Base-by-base conservation (phyloP, 208 protist genomes). In the Crithidia fasciculata region DNA sequence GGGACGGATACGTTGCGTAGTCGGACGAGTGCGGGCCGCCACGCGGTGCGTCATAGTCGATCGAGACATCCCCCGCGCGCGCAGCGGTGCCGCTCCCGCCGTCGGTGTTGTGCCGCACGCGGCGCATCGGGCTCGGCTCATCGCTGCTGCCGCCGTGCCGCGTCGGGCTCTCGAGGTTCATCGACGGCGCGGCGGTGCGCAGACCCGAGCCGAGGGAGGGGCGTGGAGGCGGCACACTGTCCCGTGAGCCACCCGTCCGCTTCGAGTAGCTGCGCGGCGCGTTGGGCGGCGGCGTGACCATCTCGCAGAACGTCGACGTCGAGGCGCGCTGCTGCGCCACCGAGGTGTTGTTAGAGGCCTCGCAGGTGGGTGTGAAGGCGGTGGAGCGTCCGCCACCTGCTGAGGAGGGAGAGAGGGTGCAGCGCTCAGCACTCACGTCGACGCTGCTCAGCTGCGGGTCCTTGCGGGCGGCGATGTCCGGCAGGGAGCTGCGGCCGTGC, bases 181-280 rank as follows among this genome's bases (percentile, higher is more conserved):
- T 57, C 49, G 12, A 12, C 37, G 4, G 5, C 50, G 37, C 36
- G 4, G 45, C 28, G 5, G 62, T 43, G 49, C 62, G 62, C 36
- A 47, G 62, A 5, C 45, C 37, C 19, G 49, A 68, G 49, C 62
- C 62, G 49, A 57, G 19, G 2, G 45, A 56, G 12, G 62, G 50
- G n/a, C 47, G 62, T 10, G 45, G 62, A n/a, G 50, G 49, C 16
- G 62, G 62, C 28, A 45, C 37, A 49, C 62, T 68, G 4, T 68
- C 62, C 4, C 62, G 62, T 36, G 62, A 37, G 6, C 60, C 60
- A 40, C 60, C 60, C 49, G 36, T 57, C 5, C 62, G 49, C 62
- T 43, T 55, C 37, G 62, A 68, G 62, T 68, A 68, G 8, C 45
- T 68, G 8, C 62, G 62, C 50, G 62, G 62, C 16, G 62, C 62